Percentiles rank a stretch among this genome's conserved stretches.
Conservation (phyloP, 768 basidiomycete genomes). For the Dioszegia hungarica region DNA sequence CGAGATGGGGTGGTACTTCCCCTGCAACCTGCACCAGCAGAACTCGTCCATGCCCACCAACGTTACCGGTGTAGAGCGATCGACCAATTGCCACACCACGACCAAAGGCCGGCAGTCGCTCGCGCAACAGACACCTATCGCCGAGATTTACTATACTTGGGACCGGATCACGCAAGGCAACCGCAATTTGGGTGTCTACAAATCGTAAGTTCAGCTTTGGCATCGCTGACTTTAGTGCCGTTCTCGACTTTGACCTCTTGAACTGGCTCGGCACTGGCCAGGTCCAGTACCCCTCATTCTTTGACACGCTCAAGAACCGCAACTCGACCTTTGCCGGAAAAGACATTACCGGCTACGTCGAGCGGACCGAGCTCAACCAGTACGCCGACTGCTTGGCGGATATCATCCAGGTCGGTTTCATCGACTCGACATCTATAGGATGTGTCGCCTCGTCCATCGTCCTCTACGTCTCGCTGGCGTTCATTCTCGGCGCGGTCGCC, state of each 20-base stretch:
- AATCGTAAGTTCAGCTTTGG: conserved; percentile 64
- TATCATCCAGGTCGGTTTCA: conserved; percentile 79
- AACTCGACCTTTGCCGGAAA: conserved; percentile 72
- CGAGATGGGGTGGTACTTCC: conserved; percentile 88
- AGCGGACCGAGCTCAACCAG: conserved; percentile 64
- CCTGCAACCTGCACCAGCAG: conserved; percentile 86
- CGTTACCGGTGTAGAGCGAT: conserved; percentile 61
- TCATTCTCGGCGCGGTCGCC: conserved; percentile 93
- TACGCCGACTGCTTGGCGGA: conserved; percentile 81
- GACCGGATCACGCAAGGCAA: conserved; percentile 64
- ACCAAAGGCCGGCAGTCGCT: conserved; percentile 57
- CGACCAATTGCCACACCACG: conserved; percentile 69
- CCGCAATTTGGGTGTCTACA: conserved; percentile 87
- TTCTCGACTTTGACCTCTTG: conserved; percentile 83
- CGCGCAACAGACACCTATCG: conserved; percentile 56
- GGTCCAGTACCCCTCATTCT: conserved; percentile 75
- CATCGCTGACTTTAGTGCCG: conserved; percentile 55
- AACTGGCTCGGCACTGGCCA: conserved; percentile 76
- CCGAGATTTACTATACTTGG: conserved; percentile 94
- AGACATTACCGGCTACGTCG: conserved; percentile 81
- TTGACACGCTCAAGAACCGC: conserved; percentile 66
- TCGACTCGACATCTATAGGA: conserved; percentile 89
- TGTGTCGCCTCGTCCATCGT: conserved; percentile 94
- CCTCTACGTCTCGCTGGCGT: conserved; percentile 87
- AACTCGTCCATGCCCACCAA: conserved; percentile 61